phyloP scores from a whole-genome alignment of 23 red algal genomes.

The Gracilaria caudata region DNA sequence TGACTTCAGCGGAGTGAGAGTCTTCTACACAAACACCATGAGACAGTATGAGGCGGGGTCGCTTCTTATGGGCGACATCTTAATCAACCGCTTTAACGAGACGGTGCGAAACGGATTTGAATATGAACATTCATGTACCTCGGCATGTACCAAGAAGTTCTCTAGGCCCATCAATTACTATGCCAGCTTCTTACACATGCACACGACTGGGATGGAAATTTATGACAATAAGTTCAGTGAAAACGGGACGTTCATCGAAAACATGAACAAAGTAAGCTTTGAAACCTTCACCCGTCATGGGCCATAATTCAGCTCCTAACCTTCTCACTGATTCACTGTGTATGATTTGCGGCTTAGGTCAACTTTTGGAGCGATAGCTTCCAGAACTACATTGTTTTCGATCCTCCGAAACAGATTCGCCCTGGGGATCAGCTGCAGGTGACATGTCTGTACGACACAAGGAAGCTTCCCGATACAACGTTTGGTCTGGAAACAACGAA shows the following conservation, averaged over 20 bases:
- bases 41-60: slow-evolving; percentile 47
- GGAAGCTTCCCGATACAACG: slow-evolving; percentile 41
- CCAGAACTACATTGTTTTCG: slow-evolving; percentile 32
- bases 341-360: neutral
- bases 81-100: slow-evolving; percentile 23
- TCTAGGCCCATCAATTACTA: slow-evolving; percentile 17
- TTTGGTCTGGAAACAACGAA: slow-evolving; percentile 63
- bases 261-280: slow-evolving; percentile 39
- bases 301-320: neutral
- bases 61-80: slow-evolving; percentile 46
- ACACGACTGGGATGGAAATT: slow-evolving; percentile 60
- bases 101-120: slow-evolving; percentile 22
- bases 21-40: slow-evolving; percentile 55
- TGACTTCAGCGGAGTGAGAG: slow-evolving; percentile 35
- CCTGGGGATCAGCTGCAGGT: slow-evolving; percentile 53
- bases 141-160: slow-evolving; percentile 58
- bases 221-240: slow-evolving; percentile 56
- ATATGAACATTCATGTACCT: slow-evolving; percentile 63
- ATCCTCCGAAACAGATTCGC: slow-evolving; percentile 23
- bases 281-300: neutral
- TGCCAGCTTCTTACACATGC: slow-evolving; percentile 58
- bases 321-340: too few species aligned
- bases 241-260: slow-evolving; percentile 60
- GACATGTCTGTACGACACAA: slow-evolving; percentile 61
- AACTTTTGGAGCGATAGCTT: slow-evolving; percentile 72